Conservation (phyloP, 257 asterid genomes). For the Jacaranda mimosifolia region DNA sequence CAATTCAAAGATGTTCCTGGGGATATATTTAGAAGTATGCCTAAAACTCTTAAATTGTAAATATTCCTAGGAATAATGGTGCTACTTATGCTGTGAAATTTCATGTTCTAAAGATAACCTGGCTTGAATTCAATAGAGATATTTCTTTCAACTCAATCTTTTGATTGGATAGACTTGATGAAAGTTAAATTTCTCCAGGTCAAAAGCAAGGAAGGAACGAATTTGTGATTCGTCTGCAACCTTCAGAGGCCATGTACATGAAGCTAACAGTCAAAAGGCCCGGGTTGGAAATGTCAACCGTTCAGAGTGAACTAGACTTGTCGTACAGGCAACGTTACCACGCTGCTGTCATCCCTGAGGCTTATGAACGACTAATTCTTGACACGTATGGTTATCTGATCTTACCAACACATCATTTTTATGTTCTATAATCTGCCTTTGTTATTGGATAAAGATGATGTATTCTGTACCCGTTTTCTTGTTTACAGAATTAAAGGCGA, state of each 20-base stretch:
- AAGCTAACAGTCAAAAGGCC: conserved; percentile 87
- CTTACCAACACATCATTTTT: not conserved
- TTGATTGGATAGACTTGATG: conserved; percentile 16
- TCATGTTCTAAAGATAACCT: no score
- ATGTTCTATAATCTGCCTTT: not conserved
- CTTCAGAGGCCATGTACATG: conserved; percentile 86
- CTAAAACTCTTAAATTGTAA: not conserved
- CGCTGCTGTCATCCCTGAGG: conserved; percentile 74
- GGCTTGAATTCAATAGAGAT: not conserved
- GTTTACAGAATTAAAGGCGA: conserved; percentile 74
- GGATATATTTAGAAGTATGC: conserved; percentile 82
- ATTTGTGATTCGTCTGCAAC: conserved; percentile 84
- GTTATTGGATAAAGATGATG: conserved; percentile 6
- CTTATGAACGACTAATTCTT: conserved; percentile 82
- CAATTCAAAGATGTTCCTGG: conserved; percentile 99
- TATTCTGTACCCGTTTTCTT: no score
- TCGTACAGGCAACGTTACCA: conserved; percentile 76
- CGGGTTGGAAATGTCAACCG: conserved; percentile 75
- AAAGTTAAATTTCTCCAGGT: conserved; percentile 45
- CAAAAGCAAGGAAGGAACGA: conserved; percentile 82
- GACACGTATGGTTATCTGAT: conserved; percentile 65
- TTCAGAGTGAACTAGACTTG: conserved; percentile 79
- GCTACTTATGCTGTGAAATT: not conserved
- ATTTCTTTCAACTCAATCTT: not conserved
- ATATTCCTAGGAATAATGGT: no score